A percentile compares a stretch with the other conserved stretches of the same genome.
Conservation (phyloP, 169 alveolate species). For the Neospora caninum region DNA sequence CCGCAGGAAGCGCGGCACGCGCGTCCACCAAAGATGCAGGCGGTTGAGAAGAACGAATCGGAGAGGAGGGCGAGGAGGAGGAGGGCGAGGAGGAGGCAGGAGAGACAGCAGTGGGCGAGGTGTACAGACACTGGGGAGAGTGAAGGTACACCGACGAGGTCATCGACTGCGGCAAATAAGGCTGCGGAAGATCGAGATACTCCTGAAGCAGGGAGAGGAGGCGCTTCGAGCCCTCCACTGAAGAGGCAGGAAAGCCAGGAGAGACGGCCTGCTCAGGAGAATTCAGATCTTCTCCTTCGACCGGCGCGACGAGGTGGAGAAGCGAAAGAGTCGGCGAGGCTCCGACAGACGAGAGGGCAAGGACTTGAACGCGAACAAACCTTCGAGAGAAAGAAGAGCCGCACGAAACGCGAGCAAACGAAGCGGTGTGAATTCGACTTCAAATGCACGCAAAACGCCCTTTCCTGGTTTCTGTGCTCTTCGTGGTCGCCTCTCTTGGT, state of each 20-base stretch:
- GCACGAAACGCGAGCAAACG: neutral
- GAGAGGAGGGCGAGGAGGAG: neutral
- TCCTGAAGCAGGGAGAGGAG: neutral
- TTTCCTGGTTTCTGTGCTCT: too few species aligned
- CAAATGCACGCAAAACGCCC: too few species aligned
- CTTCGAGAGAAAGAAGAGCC: neutral
- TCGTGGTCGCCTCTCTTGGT: too few species aligned
- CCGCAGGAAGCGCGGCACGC: neutral
- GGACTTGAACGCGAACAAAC: neutral
- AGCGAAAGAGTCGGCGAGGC: neutral
- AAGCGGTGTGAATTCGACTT: too few species aligned
- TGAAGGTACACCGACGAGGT: neutral
- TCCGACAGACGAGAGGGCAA: neutral
- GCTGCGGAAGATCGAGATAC: neutral
- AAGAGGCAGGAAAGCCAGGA: too few species aligned
- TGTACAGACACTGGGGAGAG: neutral
- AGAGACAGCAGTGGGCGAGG: neutral
- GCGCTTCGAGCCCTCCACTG: neutral
- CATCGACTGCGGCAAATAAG: neutral
- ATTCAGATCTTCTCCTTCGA: neutral
- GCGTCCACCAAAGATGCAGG: neutral
- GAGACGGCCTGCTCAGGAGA: neutral
- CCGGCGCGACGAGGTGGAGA: conserved; percentile 1
- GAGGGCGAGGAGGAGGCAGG: neutral
- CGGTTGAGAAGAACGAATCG: neutral